phyloP scores from a whole-genome alignment of 352 stramenopile species.

The Paralagenidium karlingii region DNA sequence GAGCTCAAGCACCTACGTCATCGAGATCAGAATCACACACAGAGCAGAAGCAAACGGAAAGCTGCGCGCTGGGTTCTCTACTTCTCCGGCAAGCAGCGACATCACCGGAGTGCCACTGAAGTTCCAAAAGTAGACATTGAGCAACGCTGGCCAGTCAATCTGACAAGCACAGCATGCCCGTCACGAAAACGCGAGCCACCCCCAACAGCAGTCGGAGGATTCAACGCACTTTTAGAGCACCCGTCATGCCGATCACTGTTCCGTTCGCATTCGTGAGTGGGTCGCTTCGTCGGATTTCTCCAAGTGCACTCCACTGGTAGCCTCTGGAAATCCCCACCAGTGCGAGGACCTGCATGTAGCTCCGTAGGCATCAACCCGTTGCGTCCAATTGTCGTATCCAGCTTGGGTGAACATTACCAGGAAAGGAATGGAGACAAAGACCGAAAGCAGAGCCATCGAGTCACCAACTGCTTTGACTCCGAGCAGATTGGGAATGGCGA shows the following conservation, averaged over 20 bases:
- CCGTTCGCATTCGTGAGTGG: conserved; percentile 16
- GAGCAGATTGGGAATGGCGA: conserved; percentile 27
- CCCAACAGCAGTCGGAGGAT: no score
- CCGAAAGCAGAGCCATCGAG: conserved; percentile 52
- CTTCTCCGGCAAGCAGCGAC: conserved; percentile 82
- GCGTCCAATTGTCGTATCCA: no score
- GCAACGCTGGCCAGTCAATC: conserved; percentile 69
- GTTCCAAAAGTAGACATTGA: conserved; percentile 95
- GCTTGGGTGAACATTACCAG: no score
- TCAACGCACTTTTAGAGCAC: no score
- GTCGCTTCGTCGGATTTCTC: conserved; percentile 19
- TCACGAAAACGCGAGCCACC: no score
- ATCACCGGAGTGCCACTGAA: conserved; percentile 86
- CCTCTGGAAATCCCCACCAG: conserved; percentile 16
- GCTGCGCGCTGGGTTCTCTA: conserved; percentile 53
- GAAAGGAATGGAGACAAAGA: conserved; percentile 87
- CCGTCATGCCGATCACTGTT: conserved; percentile 24
- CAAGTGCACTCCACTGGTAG: conserved; percentile 19
- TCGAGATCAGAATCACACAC: conserved; percentile 57
- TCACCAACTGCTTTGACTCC: conserved; percentile 77
- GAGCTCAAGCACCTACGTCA: no score
- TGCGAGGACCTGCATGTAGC: no score
- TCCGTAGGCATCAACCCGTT: no score
- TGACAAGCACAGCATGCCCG: no score
- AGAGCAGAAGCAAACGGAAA: conserved; percentile 79